Evolutionary conservation across 2,329 filamentous ascomycete species (phyloP).

Genomic region (Xylariales sp.): DNA sequence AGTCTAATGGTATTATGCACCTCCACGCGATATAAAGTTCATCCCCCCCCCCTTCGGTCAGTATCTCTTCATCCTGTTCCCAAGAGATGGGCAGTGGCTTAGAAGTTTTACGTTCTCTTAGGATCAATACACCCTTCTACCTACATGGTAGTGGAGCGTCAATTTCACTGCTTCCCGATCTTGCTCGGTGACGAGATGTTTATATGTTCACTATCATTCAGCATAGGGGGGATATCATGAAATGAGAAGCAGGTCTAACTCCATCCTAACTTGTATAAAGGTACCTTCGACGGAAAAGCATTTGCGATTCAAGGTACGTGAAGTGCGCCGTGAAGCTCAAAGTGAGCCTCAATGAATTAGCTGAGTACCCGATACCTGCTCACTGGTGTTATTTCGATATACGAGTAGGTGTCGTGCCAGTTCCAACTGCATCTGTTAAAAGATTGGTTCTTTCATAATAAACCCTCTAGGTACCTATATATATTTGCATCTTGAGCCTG

Average conservation of each 20-base stretch:
- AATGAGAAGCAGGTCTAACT: background rate
- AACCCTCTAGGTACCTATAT: too few species aligned
- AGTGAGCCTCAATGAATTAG: too few species aligned
- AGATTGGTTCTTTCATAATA: background rate
- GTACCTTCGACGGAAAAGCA: too few species aligned
- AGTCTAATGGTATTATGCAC: background rate
- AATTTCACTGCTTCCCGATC: constrained; percentile 3
- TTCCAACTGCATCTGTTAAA: background rate
- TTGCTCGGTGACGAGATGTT: background rate
- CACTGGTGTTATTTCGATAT: too few species aligned
- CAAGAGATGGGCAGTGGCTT: background rate
- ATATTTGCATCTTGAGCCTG: too few species aligned
- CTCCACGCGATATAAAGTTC: background rate
- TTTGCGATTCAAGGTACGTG: too few species aligned
- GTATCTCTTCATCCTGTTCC: background rate
- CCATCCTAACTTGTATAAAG: background rate
- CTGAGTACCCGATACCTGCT: too few species aligned
- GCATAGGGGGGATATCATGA: background rate
- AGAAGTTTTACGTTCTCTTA: background rate
- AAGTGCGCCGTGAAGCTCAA: too few species aligned
- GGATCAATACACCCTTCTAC: background rate
- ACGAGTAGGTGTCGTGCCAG: too few species aligned
- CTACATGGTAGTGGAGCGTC: too few species aligned
- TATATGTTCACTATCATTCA: background rate
- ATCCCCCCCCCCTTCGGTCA: background rate